These are phyloP conservation scores for Mycena sp. DNA, from an alignment of 1,284 basidiomycete genomes.

Conservation along the genomic window DNA sequence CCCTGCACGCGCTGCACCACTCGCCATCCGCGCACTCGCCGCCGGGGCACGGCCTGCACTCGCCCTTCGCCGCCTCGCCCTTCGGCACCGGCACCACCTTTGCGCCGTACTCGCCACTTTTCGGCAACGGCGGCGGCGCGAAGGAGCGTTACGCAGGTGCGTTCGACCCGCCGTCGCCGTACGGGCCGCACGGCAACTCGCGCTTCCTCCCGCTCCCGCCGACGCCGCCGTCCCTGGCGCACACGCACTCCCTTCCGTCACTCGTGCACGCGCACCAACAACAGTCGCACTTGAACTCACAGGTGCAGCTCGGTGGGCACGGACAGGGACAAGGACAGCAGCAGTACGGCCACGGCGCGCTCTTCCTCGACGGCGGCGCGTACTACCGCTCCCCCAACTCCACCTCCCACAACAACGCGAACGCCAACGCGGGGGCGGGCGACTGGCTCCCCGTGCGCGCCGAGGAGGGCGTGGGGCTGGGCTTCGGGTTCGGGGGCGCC, in stretches of 20 bases:
- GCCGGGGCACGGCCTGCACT: background rate
- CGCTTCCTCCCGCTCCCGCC: constrained; percentile 27
- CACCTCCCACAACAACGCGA: background rate
- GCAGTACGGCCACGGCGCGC: background rate
- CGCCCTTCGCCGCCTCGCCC: background rate
- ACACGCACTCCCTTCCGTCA: too few relatives aligned
- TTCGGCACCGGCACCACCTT: background rate
- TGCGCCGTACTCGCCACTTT: background rate
- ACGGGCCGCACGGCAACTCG: too few relatives aligned
- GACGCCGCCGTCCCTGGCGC: constrained; percentile 25
- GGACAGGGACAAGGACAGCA: background rate
- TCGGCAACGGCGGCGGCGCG: background rate
- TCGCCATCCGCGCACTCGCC: background rate
- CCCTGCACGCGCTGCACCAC: background rate
- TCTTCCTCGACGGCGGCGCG: constrained; percentile 5
- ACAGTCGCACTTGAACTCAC: too few relatives aligned
- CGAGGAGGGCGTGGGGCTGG: too few relatives aligned
- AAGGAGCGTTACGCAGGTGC: constrained; percentile 28
- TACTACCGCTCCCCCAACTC: constrained; percentile 11
- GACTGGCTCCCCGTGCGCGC: too few relatives aligned
- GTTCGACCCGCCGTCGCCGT: constrained; percentile 30
- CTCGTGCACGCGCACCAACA: too few relatives aligned
- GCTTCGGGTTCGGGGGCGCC: background rate
- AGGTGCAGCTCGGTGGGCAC: background rate
- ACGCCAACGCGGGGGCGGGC: too few relatives aligned